phyloP scores from a whole-genome alignment of 805 yeast species.

The Groenewaldozyma tartarivorans region DNA sequence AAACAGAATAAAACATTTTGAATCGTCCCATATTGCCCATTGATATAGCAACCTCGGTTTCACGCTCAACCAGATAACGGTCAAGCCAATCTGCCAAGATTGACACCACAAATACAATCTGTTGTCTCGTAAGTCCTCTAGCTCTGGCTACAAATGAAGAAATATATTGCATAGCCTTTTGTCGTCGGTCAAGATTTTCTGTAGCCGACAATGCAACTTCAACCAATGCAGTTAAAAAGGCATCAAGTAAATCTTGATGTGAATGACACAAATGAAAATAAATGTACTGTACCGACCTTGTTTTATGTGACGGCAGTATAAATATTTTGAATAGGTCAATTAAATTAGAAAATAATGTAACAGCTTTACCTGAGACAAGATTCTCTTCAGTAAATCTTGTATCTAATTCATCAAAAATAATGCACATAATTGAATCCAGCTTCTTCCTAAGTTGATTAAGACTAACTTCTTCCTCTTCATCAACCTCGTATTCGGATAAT shows the following conservation, averaged over 20 bases:
- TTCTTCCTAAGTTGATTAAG: conserved; percentile 39
- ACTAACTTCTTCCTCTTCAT: conserved; percentile 26
- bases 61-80: conserved; percentile 74
- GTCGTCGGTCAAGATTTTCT: conserved; percentile 63
- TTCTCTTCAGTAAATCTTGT: conserved; percentile 41
- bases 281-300: conserved; percentile 78
- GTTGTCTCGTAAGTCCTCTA: conserved; percentile 55
- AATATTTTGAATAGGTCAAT: conserved; percentile 72
- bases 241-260: conserved; percentile 74
- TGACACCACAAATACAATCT: conserved; percentile 72
- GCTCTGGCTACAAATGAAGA: conserved; percentile 89
- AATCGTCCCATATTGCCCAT: conserved; percentile 82
- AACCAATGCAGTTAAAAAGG: conserved; percentile 69
- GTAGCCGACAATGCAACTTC: conserved; percentile 70
- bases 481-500: conserved; percentile 25
- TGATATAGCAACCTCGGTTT: conserved; percentile 58
- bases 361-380: conserved; percentile 53
- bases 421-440: conserved; percentile 57
- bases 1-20: conserved; percentile 79
- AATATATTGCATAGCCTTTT: conserved; percentile 85
- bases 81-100: conserved; percentile 78
- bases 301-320: conserved; percentile 83
- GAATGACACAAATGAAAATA: conserved; percentile 74
- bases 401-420: conserved; percentile 45
- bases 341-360: conserved; percentile 60